These are phyloP conservation scores for Neovahlkampfia damariscottae DNA, from an alignment of 78 protist genomes.

Conservation along the genomic window DNA sequence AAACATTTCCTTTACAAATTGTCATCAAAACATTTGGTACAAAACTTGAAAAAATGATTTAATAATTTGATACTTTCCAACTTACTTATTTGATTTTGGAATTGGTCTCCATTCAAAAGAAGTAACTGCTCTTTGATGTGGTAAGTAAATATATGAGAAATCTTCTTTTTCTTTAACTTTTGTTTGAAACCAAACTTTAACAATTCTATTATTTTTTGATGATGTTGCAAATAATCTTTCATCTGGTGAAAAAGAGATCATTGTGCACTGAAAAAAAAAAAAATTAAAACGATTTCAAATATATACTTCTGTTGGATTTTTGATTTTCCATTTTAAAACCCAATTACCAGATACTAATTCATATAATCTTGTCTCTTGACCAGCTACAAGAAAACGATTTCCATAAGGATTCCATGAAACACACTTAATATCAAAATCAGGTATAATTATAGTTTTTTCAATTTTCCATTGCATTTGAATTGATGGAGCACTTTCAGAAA, in stretches of 20 bases:
- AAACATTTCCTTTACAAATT: neutral
- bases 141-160: neutral
- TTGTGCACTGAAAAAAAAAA: too few relatives aligned
- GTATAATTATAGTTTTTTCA: neutral
- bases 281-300: neutral
- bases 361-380: neutral
- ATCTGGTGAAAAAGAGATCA: neutral
- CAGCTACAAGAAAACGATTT: neutral
- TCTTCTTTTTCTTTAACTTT: neutral
- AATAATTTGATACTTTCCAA: too few relatives aligned
- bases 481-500: too few relatives aligned
- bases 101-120: neutral
- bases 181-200: neutral
- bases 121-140: neutral
- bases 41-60: too few relatives aligned
- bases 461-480: neutral
- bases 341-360: too few relatives aligned
- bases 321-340: neutral
- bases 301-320: neutral
- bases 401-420: neutral
- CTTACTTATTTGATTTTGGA: neutral
- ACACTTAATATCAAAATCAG: neutral
- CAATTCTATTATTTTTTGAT: neutral
- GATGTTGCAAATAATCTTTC: neutral
- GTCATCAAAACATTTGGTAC: neutral